Conservation (phyloP, 495 filamentous ascomycete genomes). For the Hypoxylon perforatum region DNA sequence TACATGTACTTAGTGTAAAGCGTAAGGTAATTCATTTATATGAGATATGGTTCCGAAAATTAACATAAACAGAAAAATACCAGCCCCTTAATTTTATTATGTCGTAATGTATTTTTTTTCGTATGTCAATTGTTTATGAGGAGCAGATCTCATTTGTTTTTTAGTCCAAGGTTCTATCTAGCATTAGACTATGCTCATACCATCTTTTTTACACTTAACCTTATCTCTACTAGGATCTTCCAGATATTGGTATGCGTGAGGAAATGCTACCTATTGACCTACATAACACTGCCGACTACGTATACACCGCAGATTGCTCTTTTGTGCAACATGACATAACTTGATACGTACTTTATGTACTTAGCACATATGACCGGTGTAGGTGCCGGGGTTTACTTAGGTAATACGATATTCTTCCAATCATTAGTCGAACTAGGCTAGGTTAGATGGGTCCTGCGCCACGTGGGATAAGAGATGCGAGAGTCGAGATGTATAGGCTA, state of each 20-base stretch:
- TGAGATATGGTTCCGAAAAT: too few relatives aligned
- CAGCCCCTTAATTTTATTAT: background rate
- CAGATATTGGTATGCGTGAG: background rate
- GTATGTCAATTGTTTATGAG: too few relatives aligned
- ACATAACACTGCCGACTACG: background rate
- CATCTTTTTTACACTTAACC: background rate
- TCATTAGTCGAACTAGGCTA: background rate
- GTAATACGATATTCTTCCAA: constrained; percentile 19
- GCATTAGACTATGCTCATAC: background rate
- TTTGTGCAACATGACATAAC: background rate
- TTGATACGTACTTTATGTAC: background rate
- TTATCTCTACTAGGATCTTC: background rate
- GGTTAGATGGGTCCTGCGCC: constrained; percentile 2
- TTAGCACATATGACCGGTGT: too few relatives aligned
- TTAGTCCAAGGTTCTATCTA: background rate
- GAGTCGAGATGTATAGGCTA: too few relatives aligned
- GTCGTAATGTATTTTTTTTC: background rate
- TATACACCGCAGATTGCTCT: background rate
- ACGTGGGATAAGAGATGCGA: constrained; percentile 31
- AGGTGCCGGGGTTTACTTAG: background rate
- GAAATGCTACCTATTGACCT: background rate
- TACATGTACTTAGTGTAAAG: too few relatives aligned
- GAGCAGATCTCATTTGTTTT: background rate
- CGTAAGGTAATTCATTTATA: too few relatives aligned
- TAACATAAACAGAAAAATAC: too few relatives aligned